Evolutionary conservation across 371 early-diverging fungal genomes (phyloP), one percentile per base, ranked within the genome.

Genomic region (Rhizomucor miehei): DNA sequence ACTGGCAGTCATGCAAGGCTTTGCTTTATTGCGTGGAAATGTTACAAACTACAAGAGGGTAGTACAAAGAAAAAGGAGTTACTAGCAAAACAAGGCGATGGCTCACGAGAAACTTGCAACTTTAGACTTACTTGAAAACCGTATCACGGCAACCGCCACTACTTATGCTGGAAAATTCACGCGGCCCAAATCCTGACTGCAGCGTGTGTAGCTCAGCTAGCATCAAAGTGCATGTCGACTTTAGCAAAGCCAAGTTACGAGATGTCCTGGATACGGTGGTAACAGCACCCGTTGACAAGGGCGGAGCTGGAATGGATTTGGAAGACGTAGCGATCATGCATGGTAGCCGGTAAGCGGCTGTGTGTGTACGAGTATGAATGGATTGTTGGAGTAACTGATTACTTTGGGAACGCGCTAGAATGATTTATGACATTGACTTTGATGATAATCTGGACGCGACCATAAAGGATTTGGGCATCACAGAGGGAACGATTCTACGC

Each of bases 381-480:
- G 41, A 24, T n/a, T 37, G 25, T 14, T 23, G 16, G 14, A 29
- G 16, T 29, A 34, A 24, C n/a, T n/a, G n/a, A 41, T 6, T 16
- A 3, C 45, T 16, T 12, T 21, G 24, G 21, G 16, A 38, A 46
- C 2, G 11, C 1, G 25, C 54, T 60, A 86, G 90, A 56, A 66
- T 94, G 21, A 63, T 98, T 29, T 94, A 94, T 56, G 99, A 98
- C 62, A 75, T 83, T 12, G 98, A 97, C 41, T 91, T 88, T 55
- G 93, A 94, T 21, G 96, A 96, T 44, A 93, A 92, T 53, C 60
- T 81, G 3, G 70, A 67, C 0, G 63, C 57, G 44, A 60, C 87
- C 0, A 67, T 97, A 41, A 67, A 62, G 3, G 74, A 77, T 0
- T 60, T 96, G 35, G 75, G 80, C 6, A 52, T 93, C 21, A 66